Conservation (phyloP, 371 early-diverging fungal genomes). For the Spiromyces aspiralis region DNA sequence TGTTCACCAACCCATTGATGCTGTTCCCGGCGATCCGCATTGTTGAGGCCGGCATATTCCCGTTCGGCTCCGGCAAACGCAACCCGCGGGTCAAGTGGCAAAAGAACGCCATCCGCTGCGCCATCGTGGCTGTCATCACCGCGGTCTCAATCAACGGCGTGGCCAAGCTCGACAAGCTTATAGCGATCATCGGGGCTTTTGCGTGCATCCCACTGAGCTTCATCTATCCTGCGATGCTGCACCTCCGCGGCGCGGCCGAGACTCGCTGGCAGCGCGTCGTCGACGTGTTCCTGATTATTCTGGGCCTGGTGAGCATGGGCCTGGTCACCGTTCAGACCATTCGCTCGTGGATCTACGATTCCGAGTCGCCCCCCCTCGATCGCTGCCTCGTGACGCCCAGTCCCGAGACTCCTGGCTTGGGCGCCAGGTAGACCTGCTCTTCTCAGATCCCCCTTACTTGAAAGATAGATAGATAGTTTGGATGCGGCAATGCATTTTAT, state of each 20-base stretch:
- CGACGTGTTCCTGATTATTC: conserved; percentile 37
- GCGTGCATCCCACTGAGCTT: conserved; percentile 52
- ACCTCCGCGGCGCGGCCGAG: conserved; percentile 32
- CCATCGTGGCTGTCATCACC: conserved; percentile 40
- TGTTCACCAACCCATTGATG: conserved; percentile 60
- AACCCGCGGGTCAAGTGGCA: conserved; percentile 46
- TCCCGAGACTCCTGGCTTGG: no score
- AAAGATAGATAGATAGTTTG: no score
- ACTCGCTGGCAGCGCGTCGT: conserved; percentile 24
- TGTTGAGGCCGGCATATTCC: conserved; percentile 46
- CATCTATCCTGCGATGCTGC: conserved; percentile 62
- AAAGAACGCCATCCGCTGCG: conserved; percentile 57
- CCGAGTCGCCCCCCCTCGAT: background rate
- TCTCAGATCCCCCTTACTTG: no score
- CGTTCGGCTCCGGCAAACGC: conserved; percentile 24
- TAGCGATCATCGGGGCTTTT: conserved; percentile 69
- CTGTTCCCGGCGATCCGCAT: conserved; percentile 74
- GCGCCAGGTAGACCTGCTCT: no score
- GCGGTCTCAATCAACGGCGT: conserved; percentile 54
- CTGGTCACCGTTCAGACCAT: conserved; percentile 33
- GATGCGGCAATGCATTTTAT: no score
- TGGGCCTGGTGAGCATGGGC: conserved; percentile 49
- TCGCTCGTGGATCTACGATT: background rate
- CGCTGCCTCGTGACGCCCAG: background rate
- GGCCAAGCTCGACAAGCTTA: conserved; percentile 62